Evolutionary conservation across 2,329 filamentous ascomycete genomes (phyloP), one percentile per base, ranked within the genome.

Genomic region (Trichoderma oligosporum): DNA sequence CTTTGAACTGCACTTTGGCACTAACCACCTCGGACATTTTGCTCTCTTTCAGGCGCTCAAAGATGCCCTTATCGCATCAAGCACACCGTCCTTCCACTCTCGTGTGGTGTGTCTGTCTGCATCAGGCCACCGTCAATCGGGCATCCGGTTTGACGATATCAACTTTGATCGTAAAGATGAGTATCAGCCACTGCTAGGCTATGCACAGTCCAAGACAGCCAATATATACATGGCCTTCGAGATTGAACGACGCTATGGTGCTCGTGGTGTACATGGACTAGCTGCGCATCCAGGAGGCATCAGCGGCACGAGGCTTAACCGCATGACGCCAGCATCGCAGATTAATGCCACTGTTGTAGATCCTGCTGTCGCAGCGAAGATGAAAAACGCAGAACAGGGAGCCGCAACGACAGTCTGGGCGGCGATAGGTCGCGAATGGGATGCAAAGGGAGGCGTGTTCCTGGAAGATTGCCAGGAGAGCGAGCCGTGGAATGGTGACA

Each of bases 171-270:
- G 60, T 2, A 57, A 56, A 7, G 39, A 27, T n/a, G 52, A 46
- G 5, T 63, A 62, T 18, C 35, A 72, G 7, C 68, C 68, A 0
- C 70, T 65, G 57, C 54, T 60, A 1, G 70, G 75, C 0, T 83
- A 83, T 61, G 74, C 71, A 0, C 74, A 79, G 61, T 68, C 70
- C 42, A 83, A 82, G 63, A 72, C 73, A 1, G 78, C 80, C n/a
- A 81, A 78, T 60, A 73, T 82, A 22, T 78, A 73, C 60, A 74
- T 78, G 63, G 74, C 78, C 8, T 78, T 76, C 60, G 71, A 78
- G 59, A 70, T 82, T 24, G 78, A 81, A 29, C 71, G 78, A 4
- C 70, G 70, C 1, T 81, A 78, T 62, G 75, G 73, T 4, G 38
- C 65, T 1, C 60, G 64, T 6, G 73, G 75, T 22, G 58, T 82